A percentile compares a stretch with the other conserved stretches of the same genome.
Evolutionary conservation across 805 yeast species (phyloP).

Genomic region (Ogataea angusta): DNA sequence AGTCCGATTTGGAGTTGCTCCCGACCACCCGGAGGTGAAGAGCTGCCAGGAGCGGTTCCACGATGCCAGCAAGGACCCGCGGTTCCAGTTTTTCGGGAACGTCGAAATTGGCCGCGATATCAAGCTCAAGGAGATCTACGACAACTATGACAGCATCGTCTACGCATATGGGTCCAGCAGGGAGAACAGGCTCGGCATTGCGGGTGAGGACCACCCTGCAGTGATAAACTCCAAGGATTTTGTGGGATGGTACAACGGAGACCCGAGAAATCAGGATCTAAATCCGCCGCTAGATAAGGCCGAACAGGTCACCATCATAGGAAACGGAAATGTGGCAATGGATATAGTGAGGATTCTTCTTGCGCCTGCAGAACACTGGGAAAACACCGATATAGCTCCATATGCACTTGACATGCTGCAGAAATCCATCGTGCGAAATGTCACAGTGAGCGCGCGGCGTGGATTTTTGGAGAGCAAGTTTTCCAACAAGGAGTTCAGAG

Average conservation of each 20-base stretch:
- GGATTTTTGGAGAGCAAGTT: slow-evolving; percentile 85
- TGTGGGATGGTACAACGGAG: slow-evolving; percentile 96
- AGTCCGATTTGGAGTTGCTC: slow-evolving; percentile 95
- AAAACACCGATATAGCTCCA: slow-evolving; percentile 67
- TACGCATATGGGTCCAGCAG: slow-evolving; percentile 78
- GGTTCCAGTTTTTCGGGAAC: slow-evolving; percentile 68
- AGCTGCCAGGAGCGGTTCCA: slow-evolving; percentile 74
- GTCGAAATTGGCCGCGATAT: slow-evolving; percentile 65
- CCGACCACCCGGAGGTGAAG: slow-evolving; percentile 97
- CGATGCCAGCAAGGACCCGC: slow-evolving; percentile 37
- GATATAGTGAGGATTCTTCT: slow-evolving; percentile 82
- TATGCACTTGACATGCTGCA: slow-evolving; percentile 55
- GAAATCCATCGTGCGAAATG: slow-evolving; percentile 53
- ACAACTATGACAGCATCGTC: slow-evolving; percentile 68
- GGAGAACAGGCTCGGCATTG: slow-evolving; percentile 51
- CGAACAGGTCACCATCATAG: slow-evolving; percentile 74
- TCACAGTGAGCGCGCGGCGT: slow-evolving; percentile 79
- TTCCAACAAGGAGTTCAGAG: slow-evolving; percentile 89
- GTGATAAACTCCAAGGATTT: slow-evolving; percentile 79
- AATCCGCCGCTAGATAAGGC: slow-evolving; percentile 60
- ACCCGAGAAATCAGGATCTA: slow-evolving; percentile 53
- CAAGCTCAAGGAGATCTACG: slow-evolving; percentile 43
- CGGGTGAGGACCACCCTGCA: slow-evolving; percentile 60
- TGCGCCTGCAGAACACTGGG: slow-evolving; percentile 54
- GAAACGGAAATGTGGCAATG: slow-evolving; percentile 95